Conservation (phyloP, 805 yeast genomes). For the Candida fluviatilis region DNA sequence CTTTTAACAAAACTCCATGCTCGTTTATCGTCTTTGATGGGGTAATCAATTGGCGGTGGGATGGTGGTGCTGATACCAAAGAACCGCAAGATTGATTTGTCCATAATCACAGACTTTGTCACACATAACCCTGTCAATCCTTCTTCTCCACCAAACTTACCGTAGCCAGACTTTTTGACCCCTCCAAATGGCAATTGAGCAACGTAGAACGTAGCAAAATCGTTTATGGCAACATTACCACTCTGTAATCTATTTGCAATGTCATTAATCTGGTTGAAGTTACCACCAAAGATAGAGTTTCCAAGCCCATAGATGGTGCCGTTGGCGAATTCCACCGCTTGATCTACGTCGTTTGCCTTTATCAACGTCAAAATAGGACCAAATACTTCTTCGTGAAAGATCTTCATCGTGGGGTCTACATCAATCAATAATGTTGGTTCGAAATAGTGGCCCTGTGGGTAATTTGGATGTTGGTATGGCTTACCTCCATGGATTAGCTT, state of each 20-base stretch:
- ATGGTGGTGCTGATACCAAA: constrained; percentile 67
- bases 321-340: constrained; percentile 77
- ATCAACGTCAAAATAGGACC: constrained; percentile 87
- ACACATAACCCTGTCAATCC: constrained; percentile 88
- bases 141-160: constrained; percentile 97
- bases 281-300: constrained; percentile 78
- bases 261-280: constrained; percentile 51
- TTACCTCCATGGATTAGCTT: constrained; percentile 75
- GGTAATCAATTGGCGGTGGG: constrained; percentile 89
- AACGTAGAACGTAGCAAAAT: constrained; percentile 93
- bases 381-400: constrained; percentile 89
- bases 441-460: constrained; percentile 94
- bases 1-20: constrained; percentile 89
- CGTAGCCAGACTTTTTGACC: constrained; percentile 86
- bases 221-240: constrained; percentile 96
- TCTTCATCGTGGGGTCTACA: constrained; percentile 67
- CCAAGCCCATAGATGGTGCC: constrained; percentile 88
- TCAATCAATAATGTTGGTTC: constrained; percentile 84
- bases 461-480: constrained; percentile 78
- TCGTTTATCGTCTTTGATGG: constrained; percentile 70
- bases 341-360: constrained; percentile 60
- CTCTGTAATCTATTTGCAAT: constrained; percentile 64
- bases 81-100: constrained; percentile 60
- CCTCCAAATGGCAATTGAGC: constrained; percentile 99
- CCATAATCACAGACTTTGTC: constrained; percentile 84